A percentile compares a stretch with the other conserved stretches of the same genome.
phyloP scores from a whole-genome alignment of 129 eudicot genomes.

The Escallonia herrerae region DNA sequence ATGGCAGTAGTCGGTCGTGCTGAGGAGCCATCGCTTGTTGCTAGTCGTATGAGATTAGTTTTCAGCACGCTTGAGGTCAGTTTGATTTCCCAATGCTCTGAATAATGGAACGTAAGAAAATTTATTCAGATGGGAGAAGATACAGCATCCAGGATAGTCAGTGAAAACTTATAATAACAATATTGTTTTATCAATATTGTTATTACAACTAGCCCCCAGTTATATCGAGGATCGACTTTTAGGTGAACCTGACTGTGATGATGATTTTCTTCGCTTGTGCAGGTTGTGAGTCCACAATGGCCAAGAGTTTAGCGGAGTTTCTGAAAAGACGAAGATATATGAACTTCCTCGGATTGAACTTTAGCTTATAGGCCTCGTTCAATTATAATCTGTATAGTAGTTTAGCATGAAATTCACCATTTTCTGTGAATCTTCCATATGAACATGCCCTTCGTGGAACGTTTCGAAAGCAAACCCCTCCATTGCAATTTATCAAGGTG shows the following conservation, averaged over 20 bases:
- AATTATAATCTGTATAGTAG: background rate
- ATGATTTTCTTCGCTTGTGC: slow-evolving; percentile 17
- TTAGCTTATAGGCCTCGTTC: background rate
- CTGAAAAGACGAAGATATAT: no score
- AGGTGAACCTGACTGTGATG: background rate
- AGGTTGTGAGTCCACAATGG: slow-evolving; percentile 99
- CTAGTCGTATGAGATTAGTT: slow-evolving; percentile 93
- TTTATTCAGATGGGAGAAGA: no score
- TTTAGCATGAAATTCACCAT: background rate
- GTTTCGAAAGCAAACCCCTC: no score
- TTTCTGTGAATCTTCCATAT: no score
- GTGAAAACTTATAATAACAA: no score
- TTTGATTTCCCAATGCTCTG: background rate
- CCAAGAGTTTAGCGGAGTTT: slow-evolving; percentile 46
- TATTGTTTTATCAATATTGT: background rate
- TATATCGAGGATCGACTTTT: background rate
- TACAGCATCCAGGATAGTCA: no score
- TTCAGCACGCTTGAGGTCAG: slow-evolving; percentile 96
- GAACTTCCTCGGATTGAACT: background rate
- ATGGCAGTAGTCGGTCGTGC: slow-evolving; percentile 80
- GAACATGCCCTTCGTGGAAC: background rate
- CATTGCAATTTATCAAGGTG: no score
- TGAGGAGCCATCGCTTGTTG: slow-evolving; percentile 94
- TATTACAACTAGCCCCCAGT: background rate
- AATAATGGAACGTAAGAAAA: no score